These are phyloP conservation scores for Cornus suecica DNA, from an alignment of 148 eudicot species.

Conservation along the genomic window DNA sequence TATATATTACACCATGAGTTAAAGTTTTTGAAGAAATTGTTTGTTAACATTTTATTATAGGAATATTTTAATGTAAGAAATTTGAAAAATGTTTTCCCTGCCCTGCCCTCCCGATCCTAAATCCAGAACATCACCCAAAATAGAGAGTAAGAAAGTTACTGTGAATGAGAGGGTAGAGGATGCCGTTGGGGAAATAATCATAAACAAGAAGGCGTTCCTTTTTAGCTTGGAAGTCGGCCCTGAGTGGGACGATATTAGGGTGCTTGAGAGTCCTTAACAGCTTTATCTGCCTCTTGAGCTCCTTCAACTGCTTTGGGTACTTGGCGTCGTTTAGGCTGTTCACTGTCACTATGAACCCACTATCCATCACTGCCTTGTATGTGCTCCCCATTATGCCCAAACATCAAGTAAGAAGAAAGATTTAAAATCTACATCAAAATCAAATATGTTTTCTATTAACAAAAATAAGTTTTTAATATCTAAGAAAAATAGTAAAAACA, in stretches of 20 bases:
- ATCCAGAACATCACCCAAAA: no score
- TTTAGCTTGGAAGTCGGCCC: conserved; percentile 91
- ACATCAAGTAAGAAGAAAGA: no score
- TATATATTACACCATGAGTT: no score
- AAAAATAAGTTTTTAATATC: no score
- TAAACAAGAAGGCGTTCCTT: conserved; percentile 80
- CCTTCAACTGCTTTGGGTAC: conserved; percentile 54
- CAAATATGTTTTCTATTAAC: no score
- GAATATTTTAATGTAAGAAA: no score
- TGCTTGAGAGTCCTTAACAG: conserved; percentile 58
- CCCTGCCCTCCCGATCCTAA: no score
- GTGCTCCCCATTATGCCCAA: conserved; percentile 89
- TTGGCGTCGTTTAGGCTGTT: conserved; percentile 77
- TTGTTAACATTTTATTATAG: no score
- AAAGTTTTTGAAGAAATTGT: no score
- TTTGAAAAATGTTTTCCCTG: no score
- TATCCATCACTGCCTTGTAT: conserved; percentile 93
- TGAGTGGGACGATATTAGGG: conserved; percentile 64
- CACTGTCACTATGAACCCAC: conserved; percentile 80
- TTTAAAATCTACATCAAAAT: no score
- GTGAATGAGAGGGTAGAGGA: conserved; percentile 85
- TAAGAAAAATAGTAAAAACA: no score
- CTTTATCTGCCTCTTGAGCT: conserved; percentile 59
- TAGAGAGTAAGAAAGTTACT: conserved; percentile 35
- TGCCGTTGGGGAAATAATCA: conserved; percentile 95